Base-by-base conservation (phyloP, 768 basidiomycete species). In the Russula sp. region DNA sequence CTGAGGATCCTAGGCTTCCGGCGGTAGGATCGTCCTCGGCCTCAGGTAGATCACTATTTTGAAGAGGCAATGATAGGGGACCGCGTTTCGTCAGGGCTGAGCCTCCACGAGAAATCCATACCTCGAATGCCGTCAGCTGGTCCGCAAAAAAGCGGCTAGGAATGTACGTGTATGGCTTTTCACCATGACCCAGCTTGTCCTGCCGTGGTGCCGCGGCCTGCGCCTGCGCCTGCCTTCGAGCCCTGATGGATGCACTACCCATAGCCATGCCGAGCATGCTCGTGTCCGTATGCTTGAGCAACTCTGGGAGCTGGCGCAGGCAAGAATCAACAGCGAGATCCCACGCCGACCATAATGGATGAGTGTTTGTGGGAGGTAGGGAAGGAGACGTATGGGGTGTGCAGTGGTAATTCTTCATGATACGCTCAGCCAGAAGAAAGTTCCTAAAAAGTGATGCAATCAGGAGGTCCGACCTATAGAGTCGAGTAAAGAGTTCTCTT, bases 331-430 rank as follows among this genome's bases (percentile, higher is more conserved):
- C 90, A 0, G 96, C 96, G 14, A 97, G 84, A 76, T 98, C 97
- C 97, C 97, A 99, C 5, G 94, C 90, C 30, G 89, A 88, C 97
- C 97, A 99, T 14, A 99, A 80, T 1, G 89, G 85, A 72, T 99
- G 97, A 5, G 95, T 97, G 72, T 98, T 95, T n/a, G 96, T 98
- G 10, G 94, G 80, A 4, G 96, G 94, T 16, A 99, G 85, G 6
- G 90, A 83, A 10, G 97, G 97, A 65, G 86, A 87, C 0, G 94
- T 96, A 69, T 95, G 89, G 0, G 97, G 97, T 8, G 94, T 98
- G 74, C 97, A 98, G 70, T 95, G 88, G 74, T 98, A 96, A 68
- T 93, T 89, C 71, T 95, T 93, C 95, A 98, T 97, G 68, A 99
- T 93, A 24, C 97, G 84, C 74, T 98, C 95, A 14, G 97, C 97